Base-by-base conservation (phyloP, 1,284 basidiomycete genomes). In the Naganishia sp. region DNA sequence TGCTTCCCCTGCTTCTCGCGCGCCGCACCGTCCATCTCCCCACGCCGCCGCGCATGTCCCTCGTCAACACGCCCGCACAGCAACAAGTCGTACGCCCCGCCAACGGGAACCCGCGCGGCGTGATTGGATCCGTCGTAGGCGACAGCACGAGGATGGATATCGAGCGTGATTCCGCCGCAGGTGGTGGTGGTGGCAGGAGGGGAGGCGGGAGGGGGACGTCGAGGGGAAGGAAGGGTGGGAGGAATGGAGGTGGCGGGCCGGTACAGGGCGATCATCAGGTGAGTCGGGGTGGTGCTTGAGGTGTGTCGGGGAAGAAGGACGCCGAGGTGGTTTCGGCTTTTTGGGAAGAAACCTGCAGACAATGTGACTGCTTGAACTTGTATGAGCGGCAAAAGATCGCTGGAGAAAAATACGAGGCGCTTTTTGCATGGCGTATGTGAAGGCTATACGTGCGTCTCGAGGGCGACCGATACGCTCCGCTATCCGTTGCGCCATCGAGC, bases 221-320 rank as follows among this genome's bases (percentile, higher is more conserved):
- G 31, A 18, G 6, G 16, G 43, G 55, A n/a, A 56, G 43, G 36
- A 45, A 56, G 11, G 55, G 55, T 5, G 55, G 43, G 1, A 15
- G 55, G 6, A 42, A 15, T 7, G 55, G 43, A 2, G 44, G 55
- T 45, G 53, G 53, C 1, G 55, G 55, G 28, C 31, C 45, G 25
- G 45, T 18, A 23, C 18, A 36, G 28, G 25, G 56, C 10, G 56
- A 59, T 49, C 45, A 59, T 59, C 56, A 59, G 56, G 56, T 59
- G 33, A 39, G 56, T 36, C 11, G 39, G 3, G 45, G 1, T 16
- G 7, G 7, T 21, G 6, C 4, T 49, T 21, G 16, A 0, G 11
- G 36, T 36, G 36, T 36, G 11, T 36, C 1, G 36, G 1, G 36
- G 36, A 0, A 36, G 36, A 36, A 36, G 36, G 0, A 36, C 6